These are phyloP conservation scores for Stygiomarasmius scandens DNA, from an alignment of 1,284 basidiomycete genomes.

Conservation along the genomic window DNA sequence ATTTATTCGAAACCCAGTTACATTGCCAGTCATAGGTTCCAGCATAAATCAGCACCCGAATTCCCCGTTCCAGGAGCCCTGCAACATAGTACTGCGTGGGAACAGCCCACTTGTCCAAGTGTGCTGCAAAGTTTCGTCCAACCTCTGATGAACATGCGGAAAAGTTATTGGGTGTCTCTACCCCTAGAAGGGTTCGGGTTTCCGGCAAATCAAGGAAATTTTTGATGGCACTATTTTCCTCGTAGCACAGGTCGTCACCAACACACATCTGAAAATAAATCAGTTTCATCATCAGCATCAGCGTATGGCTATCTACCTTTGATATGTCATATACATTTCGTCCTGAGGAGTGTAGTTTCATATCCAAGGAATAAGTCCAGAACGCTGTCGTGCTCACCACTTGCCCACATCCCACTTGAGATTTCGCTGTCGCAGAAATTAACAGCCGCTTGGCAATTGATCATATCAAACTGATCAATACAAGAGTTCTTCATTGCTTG, in stretches of 20 bases:
- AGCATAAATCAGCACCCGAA: constrained; percentile 75
- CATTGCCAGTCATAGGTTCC: constrained; percentile 84
- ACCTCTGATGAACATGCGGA: constrained; percentile 61
- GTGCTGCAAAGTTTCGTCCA: constrained; percentile 44
- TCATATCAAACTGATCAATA: constrained; percentile 59
- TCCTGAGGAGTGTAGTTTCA: constrained; percentile 34
- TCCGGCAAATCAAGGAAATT: constrained; percentile 59
- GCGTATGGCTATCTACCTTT: constrained; percentile 42
- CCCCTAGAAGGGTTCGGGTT: constrained; percentile 60
- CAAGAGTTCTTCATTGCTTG: constrained; percentile 48
- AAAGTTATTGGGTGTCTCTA: constrained; percentile 56
- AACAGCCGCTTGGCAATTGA: constrained; percentile 62
- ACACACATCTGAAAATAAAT: constrained; percentile 45
- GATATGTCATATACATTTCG: constrained; percentile 75
- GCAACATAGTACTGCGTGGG: constrained; percentile 71
- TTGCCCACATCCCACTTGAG: constrained; percentile 54
- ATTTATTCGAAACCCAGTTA: constrained; percentile 76
- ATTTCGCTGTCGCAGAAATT: constrained; percentile 64
- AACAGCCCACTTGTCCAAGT: constrained; percentile 61
- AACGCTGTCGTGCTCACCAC: constrained; percentile 39
- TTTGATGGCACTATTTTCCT: constrained; percentile 51
- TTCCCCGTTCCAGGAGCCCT: constrained; percentile 71
- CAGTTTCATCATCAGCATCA: background rate
- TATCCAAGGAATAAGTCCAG: background rate
- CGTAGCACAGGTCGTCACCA: constrained; percentile 57